These are phyloP conservation scores for Termitomyces sp. DNA, from an alignment of 768 basidiomycete genomes.

Conservation along the genomic window DNA sequence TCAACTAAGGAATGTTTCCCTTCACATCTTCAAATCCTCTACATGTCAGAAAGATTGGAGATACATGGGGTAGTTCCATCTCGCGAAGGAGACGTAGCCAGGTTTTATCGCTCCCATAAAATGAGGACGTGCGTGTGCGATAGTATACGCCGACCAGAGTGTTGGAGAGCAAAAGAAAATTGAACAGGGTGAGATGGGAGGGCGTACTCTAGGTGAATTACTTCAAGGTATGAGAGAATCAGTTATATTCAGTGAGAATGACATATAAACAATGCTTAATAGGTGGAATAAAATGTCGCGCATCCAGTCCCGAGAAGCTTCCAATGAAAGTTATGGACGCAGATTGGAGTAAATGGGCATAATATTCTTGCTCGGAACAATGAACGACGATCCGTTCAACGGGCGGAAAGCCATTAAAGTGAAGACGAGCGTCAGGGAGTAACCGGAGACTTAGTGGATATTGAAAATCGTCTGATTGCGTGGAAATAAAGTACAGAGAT, in stretches of 20 bases:
- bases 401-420: conserved; percentile 81
- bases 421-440: conserved; percentile 50
- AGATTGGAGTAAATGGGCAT: conserved; percentile 34
- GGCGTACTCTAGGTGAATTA: conserved; percentile 19
- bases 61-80: conserved; percentile 29
- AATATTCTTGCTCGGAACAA: conserved; percentile 77
- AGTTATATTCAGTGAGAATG: neutral
- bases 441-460: neutral
- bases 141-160: conserved; percentile 85
- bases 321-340: conserved; percentile 21
- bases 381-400: conserved; percentile 70
- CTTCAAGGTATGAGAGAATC: neutral
- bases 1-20: conserved; percentile 18
- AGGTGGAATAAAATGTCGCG: conserved; percentile 11
- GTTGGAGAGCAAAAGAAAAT: conserved; percentile 69
- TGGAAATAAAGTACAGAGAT: conserved; percentile 15
- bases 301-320: conserved; percentile 20
- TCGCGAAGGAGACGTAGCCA: conserved; percentile 19
- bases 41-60: conserved; percentile 26
- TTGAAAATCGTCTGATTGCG: conserved; percentile 15
- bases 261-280: conserved; percentile 2
- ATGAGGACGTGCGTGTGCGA: conserved; percentile 87
- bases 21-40: conserved; percentile 31
- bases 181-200: neutral
- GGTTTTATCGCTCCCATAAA: conserved; percentile 85